Conservation (phyloP, 306 rosid genomes). For the Lathyrus sativus region DNA sequence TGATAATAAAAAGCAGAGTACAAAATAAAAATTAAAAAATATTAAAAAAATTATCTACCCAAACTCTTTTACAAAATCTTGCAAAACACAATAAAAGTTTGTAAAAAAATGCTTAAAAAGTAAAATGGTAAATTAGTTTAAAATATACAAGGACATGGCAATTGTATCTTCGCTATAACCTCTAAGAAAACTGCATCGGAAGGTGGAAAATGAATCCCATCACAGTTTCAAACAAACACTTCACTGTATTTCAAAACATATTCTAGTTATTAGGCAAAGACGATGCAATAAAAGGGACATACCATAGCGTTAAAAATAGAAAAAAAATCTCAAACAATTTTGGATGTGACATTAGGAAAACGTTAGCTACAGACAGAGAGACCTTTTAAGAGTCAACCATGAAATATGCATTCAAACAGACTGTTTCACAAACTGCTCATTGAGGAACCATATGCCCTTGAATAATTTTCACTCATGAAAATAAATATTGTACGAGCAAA, state of each 20-base stretch:
- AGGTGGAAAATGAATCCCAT: too few relatives aligned
- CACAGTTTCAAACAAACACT: background rate
- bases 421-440: conserved; percentile 31
- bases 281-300: background rate
- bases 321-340: conserved; percentile 9
- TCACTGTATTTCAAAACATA: too few relatives aligned
- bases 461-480: conserved; percentile 23
- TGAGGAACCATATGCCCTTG: conserved; percentile 29
- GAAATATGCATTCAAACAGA: conserved; percentile 30
- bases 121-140: too few relatives aligned
- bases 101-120: too few relatives aligned
- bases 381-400: conserved; percentile 18
- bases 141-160: too few relatives aligned
- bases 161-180: too few relatives aligned
- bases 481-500: conserved; percentile 9
- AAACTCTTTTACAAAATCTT: too few relatives aligned
- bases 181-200: too few relatives aligned
- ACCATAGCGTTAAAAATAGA: background rate
- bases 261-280: background rate
- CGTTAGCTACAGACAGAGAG: conserved; percentile 24
- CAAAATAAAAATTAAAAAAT: too few relatives aligned
- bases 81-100: too few relatives aligned
- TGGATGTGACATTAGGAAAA: conserved; percentile 18
- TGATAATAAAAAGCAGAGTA: too few relatives aligned
- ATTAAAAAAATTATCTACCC: too few relatives aligned